Evolutionary conservation across 495 filamentous ascomycete genomes (phyloP), one percentile per base, ranked within the genome.

Genomic region (Penicillium riverlandense): DNA sequence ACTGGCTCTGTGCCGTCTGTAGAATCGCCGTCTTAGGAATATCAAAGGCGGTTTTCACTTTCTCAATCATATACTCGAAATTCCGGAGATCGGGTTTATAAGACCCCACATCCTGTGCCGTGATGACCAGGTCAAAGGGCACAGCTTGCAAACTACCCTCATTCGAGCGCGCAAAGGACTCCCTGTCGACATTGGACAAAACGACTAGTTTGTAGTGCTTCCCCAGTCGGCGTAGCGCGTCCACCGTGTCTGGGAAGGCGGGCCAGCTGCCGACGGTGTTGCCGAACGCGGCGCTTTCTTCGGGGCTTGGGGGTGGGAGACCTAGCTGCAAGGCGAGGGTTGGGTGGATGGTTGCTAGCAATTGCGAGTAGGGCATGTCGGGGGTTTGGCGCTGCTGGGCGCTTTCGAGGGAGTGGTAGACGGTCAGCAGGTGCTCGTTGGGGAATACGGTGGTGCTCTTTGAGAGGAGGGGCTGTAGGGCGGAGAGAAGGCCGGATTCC

Each of bases 1-100:
- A 72, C 66, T 86, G 62, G 34, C 82, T 85, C 54, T 84, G 71
- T 37, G 85, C 88, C 2, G 82, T 81, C 55, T 86, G 80, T 58
- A 86, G 50, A 32, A 91, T 59, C 70, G 43, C 68, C 68, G 15
- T 69, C 64, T 22, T 3, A 22, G 22, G 22, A 7, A 76, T 58
- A 0, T 75, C 81, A 46, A 86, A 76, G 7, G 76, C 71, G n/a
- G 52, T 46, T 54, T 75, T 60, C 12, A 78, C 71, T 8, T 74
- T 67, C 11, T 46, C 40, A 15, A 87, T 65, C 61, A 89, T 58
- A 45, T 84, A 85, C 41, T 71, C 59, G 51, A 91, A 95, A 50
- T 88, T 90, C 29, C 47, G 45, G 30, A 66, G 54, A 44, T 73
- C 67, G 0, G 88, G 88, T 67, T 91, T 92, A 58, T 91, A 92